These are phyloP conservation scores for thale cress (Arabidopsis thaliana) DNA, from an alignment of 345 rosid genomes.

Conservation along the genomic window DNA sequence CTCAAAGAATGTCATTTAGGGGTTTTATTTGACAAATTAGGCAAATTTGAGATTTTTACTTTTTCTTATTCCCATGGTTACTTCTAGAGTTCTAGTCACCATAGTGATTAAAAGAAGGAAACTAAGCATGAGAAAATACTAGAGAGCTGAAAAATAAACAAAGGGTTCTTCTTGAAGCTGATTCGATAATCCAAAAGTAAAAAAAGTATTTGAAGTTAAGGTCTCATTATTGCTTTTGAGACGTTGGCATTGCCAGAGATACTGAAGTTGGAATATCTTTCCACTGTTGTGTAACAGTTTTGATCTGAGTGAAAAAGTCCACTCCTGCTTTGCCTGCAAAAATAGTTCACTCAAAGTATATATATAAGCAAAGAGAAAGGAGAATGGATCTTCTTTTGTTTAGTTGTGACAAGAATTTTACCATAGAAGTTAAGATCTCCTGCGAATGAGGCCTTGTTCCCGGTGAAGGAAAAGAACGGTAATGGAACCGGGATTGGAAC, in stretches of 20 bases:
- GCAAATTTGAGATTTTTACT: neutral
- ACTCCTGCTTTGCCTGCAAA: slow-evolving; percentile 95
- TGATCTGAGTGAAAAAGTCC: slow-evolving; percentile 87
- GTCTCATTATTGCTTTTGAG: slow-evolving; percentile 55
- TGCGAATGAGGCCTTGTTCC: slow-evolving; percentile 90
- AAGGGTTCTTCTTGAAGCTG: neutral
- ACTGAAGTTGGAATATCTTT: slow-evolving; percentile 81
- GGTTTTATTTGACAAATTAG: neutral
- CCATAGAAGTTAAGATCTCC: slow-evolving; percentile 99
- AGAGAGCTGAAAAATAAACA: neutral
- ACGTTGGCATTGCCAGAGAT: slow-evolving; percentile 98
- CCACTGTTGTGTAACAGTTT: slow-evolving; percentile 97
- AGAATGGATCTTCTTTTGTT: neutral
- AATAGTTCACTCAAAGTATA: neutral
- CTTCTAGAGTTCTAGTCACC: neutral
- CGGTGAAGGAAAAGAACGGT: slow-evolving; percentile 96
- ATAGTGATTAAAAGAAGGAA: neutral
- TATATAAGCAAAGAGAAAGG: slow-evolving; percentile 5
- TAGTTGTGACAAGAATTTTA: slow-evolving; percentile 42
- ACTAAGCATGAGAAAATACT: neutral
- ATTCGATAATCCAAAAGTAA: neutral
- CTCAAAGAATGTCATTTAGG: too few relatives aligned
- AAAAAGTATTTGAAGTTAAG: neutral
- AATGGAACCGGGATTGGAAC: slow-evolving; percentile 97
- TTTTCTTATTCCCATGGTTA: neutral